Conservation (phyloP, 176 grass and related monocot genomes). For the Coix lacrymajobi region DNA sequence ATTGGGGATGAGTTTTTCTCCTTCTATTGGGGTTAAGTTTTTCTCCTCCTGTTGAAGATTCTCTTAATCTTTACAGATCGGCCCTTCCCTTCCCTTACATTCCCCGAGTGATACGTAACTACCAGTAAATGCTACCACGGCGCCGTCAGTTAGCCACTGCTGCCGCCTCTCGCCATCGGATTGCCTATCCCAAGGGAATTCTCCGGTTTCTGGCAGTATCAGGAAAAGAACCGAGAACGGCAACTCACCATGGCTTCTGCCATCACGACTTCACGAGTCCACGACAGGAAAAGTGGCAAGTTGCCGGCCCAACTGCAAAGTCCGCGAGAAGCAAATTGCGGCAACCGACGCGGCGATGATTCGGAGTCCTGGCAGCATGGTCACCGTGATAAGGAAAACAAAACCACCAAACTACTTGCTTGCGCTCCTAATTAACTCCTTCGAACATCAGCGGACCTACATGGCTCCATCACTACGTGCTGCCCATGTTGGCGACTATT, state of each 20-base stretch:
- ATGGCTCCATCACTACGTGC: neutral
- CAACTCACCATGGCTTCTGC: neutral
- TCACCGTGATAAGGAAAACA: neutral
- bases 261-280: neutral
- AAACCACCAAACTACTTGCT: neutral
- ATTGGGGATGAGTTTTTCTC: too few relatives aligned
- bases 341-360: neutral
- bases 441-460: neutral
- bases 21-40: too few relatives aligned
- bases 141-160: neutral
- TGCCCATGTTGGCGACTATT: neutral
- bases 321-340: neutral
- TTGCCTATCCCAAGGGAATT: neutral
- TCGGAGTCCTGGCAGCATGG: neutral
- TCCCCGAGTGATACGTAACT: neutral
- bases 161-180: neutral
- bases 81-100: neutral
- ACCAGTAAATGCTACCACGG: too few relatives aligned
- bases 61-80: neutral
- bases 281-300: neutral
- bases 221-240: neutral
- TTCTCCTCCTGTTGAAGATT: too few relatives aligned
- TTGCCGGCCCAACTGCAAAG: neutral
- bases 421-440: neutral
- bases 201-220: neutral